phyloP scores from a whole-genome alignment of 73 alveolate species.

The Diophrys sp. region DNA sequence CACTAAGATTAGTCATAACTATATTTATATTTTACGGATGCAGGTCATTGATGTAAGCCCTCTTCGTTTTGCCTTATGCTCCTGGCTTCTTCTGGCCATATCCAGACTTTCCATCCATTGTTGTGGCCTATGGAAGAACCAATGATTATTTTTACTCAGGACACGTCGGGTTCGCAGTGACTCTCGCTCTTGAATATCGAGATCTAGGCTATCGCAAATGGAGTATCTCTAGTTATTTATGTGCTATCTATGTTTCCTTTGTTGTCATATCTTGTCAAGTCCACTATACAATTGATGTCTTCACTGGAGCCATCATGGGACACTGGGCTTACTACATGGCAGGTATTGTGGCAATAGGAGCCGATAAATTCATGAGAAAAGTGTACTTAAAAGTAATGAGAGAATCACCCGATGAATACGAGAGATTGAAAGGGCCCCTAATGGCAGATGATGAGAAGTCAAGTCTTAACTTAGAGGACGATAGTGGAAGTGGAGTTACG shows the following conservation, averaged over 20 bases:
- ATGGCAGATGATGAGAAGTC: neutral
- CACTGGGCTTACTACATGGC: constrained; percentile 14
- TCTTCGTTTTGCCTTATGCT: constrained; percentile 39
- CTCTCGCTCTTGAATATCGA: constrained; percentile 21
- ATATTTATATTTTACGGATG: constrained; percentile 17
- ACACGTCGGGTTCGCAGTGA: constrained; percentile 42
- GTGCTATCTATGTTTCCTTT: constrained; percentile 1
- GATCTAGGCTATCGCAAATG: neutral
- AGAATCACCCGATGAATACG: neutral
- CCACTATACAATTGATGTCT: constrained; percentile 21
- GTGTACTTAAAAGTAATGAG: neutral
- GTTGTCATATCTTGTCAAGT: constrained; percentile 3
- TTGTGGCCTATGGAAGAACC: constrained; percentile 33
- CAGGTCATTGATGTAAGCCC: constrained; percentile 22
- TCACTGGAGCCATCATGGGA: constrained; percentile 22
- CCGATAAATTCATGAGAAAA: neutral
- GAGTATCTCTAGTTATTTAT: neutral
- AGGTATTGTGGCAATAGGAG: neutral
- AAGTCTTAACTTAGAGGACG: neutral
- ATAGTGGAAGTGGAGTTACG: too few relatives aligned
- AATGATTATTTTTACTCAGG: constrained; percentile 55
- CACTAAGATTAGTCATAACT: constrained; percentile 16
- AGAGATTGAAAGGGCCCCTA: neutral
- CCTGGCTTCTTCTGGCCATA: constrained; percentile 37
- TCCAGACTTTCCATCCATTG: constrained; percentile 45